These are phyloP conservation scores for Xerophyta viscosa DNA, from an alignment of 106 monocot genomes.

Conservation along the genomic window DNA sequence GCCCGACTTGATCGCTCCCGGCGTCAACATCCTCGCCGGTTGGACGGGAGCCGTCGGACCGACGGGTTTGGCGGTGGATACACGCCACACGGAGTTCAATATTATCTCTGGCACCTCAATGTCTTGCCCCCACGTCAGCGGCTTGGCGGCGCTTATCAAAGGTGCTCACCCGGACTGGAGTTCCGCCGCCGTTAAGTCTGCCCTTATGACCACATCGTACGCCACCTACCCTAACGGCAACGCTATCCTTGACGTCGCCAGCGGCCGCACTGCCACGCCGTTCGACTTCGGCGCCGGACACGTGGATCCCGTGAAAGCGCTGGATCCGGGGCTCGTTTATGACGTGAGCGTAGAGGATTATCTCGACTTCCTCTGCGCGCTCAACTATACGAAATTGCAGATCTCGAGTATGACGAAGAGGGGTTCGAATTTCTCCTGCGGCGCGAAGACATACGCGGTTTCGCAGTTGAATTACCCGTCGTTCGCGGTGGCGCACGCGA, in stretches of 20 bases:
- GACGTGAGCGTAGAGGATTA: conserved; percentile 21
- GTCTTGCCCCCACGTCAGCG: no score
- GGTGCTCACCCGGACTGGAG: neutral
- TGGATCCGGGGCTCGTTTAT: no score
- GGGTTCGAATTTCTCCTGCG: neutral
- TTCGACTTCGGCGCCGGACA: neutral
- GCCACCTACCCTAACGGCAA: neutral
- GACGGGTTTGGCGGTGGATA: neutral
- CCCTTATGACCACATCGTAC: neutral
- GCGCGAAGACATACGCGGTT: conserved; percentile 18
- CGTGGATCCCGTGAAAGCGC: neutral
- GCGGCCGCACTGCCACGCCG: neutral
- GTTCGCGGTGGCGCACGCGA: conserved; percentile 15
- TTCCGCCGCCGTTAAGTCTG: neutral
- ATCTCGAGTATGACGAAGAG: conserved; percentile 14
- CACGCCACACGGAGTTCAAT: neutral
- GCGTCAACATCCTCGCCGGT: no score
- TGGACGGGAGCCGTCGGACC: neutral
- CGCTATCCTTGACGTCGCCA: neutral
- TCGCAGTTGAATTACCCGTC: conserved; percentile 47
- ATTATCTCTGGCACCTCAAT: neutral
- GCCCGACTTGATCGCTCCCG: no score
- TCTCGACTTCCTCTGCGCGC: conserved; percentile 36
- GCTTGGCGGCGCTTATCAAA: neutral
- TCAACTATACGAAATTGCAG: conserved; percentile 20